A percentile compares a stretch with the other conserved stretches of the same genome.
These are phyloP conservation scores for Skeletonema grethae DNA, from an alignment of 108 stramenopile species.

Conservation along the genomic window DNA sequence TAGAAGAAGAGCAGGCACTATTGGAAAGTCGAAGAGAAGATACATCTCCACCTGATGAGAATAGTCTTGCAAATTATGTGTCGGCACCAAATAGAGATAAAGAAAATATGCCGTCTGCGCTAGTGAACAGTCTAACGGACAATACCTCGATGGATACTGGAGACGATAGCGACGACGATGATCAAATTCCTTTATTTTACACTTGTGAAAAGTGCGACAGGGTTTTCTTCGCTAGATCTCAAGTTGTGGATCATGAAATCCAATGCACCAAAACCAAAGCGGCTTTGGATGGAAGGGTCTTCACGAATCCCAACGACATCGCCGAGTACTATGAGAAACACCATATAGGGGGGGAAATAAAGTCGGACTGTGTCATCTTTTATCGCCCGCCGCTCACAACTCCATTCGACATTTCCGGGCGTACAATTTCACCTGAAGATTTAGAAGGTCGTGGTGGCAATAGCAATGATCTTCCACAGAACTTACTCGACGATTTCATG, in stretches of 20 bases:
- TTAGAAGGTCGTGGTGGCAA: constrained; percentile 1
- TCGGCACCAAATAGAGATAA: background rate
- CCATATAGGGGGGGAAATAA: background rate
- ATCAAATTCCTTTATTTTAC: constrained; percentile 1
- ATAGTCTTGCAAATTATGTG: background rate
- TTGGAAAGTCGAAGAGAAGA: background rate
- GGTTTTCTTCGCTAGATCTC: background rate
- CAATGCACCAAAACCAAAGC: background rate
- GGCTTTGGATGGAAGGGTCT: background rate
- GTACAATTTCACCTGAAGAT: constrained; percentile 4
- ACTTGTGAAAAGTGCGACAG: constrained; percentile 4
- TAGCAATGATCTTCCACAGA: background rate
- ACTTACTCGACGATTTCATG: constrained; percentile 1
- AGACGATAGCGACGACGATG: background rate
- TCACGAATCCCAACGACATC: background rate
- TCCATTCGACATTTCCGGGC: background rate
- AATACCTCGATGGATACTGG: background rate
- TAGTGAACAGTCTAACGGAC: background rate
- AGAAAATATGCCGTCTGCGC: background rate
- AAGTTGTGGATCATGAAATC: background rate
- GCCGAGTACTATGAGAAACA: background rate
- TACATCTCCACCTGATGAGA: background rate
- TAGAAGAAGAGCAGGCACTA: background rate
- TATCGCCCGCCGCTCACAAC: background rate
- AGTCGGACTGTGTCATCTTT: background rate